Percentiles rank a stretch among this genome's conserved stretches.
phyloP scores from a whole-genome alignment of 495 filamentous ascomycete species.

The Penicillium subrubescens region DNA sequence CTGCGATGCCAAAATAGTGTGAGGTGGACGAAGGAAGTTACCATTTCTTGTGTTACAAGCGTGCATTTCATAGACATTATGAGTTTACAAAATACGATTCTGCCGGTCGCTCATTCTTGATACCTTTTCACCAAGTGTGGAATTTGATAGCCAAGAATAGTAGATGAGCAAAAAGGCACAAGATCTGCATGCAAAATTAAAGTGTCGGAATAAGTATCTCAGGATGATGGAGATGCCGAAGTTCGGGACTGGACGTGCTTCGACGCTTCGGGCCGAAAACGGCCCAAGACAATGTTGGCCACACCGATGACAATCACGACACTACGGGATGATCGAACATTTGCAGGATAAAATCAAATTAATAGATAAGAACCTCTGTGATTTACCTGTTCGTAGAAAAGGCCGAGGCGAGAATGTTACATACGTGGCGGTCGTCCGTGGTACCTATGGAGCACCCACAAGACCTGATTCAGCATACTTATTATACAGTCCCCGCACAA shows the following conservation, averaged over 20 bases:
- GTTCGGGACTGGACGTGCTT: background rate
- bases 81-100: background rate
- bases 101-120: background rate
- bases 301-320: background rate
- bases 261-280: background rate
- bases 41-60: background rate
- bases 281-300: background rate
- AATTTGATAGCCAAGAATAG: background rate
- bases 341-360: background rate
- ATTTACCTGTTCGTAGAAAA: background rate
- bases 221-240: background rate
- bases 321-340: background rate
- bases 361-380: background rate
- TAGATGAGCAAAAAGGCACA: background rate
- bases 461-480: background rate
- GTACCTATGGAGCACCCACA: background rate
- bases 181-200: background rate
- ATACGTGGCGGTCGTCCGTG: background rate
- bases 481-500: background rate
- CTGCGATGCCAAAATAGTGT: background rate
- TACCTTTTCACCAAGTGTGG: background rate
- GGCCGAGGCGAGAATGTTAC: background rate
- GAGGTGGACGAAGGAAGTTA: background rate
- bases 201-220: background rate
- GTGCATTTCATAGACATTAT: background rate